Evolutionary conservation across 192 early-diverging fungal genomes (phyloP).

Genomic region (Coemansia guatemalensis): DNA sequence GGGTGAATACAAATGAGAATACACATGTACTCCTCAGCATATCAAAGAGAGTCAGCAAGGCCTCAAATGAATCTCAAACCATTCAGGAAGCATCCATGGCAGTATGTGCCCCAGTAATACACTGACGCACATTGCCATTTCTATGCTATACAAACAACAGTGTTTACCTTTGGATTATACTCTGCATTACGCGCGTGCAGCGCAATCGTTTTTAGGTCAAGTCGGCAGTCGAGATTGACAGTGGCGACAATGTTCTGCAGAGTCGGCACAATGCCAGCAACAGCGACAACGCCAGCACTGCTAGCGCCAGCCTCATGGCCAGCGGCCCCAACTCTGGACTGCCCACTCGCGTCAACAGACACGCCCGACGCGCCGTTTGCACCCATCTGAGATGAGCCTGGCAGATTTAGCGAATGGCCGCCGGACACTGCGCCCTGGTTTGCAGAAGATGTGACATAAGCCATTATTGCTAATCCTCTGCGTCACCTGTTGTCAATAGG

Average conservation of each 20-base stretch:
- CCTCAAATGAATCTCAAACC: background rate
- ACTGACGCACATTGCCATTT: background rate
- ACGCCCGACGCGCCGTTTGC: constrained; percentile 4
- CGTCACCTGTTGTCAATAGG: background rate
- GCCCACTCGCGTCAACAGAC: constrained; percentile 5
- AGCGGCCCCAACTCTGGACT: background rate
- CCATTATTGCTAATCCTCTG: constrained; percentile 20
- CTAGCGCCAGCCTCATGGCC: background rate
- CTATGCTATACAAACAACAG: background rate
- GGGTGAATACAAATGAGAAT: background rate
- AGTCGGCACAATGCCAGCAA: constrained; percentile 51
- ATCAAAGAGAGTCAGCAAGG: background rate
- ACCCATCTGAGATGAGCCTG: constrained; percentile 13
- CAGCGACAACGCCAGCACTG: constrained; percentile 16
- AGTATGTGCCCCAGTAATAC: background rate
- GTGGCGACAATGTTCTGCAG: constrained; percentile 95
- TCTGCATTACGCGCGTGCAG: constrained; percentile 99
- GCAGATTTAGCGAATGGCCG: constrained; percentile 32
- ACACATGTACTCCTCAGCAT: background rate
- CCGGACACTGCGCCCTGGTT: constrained; percentile 20
- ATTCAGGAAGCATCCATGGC: background rate
- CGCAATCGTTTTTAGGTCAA: constrained; percentile 98
- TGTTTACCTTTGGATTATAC: constrained; percentile 97
- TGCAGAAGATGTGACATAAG: constrained; percentile 41
- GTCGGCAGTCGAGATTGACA: constrained; percentile 94